These are phyloP conservation scores for Ophidiomyces ophidiicola DNA, from an alignment of 2,329 filamentous ascomycete species.

Conservation along the genomic window DNA sequence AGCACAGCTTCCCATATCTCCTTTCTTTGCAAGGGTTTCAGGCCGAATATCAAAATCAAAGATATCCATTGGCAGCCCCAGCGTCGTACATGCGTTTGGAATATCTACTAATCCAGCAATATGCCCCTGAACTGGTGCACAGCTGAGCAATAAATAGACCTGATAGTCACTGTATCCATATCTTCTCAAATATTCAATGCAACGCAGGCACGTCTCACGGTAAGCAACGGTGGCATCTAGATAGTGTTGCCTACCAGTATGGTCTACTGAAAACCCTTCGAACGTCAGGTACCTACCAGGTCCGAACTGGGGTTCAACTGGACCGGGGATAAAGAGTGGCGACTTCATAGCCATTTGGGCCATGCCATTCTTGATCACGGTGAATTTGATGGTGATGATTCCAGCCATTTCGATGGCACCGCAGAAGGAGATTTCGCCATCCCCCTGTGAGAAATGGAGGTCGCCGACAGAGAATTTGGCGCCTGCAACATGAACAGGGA, in stretches of 20 bases:
- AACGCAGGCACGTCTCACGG: slow-evolving; percentile 63
- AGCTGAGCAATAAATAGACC: slow-evolving; percentile 72
- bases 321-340: slow-evolving; percentile 74
- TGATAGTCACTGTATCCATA: slow-evolving; percentile 64
- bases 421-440: slow-evolving; percentile 82
- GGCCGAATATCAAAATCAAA: slow-evolving; percentile 88
- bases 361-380: slow-evolving; percentile 71
- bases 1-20: slow-evolving; percentile 60
- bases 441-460: slow-evolving; percentile 75
- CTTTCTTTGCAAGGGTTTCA: slow-evolving; percentile 45
- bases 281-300: slow-evolving; percentile 73
- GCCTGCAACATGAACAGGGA: slow-evolving; percentile 74
- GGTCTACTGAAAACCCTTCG: slow-evolving; percentile 81
- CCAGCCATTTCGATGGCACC: slow-evolving; percentile 92
- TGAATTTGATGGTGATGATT: slow-evolving; percentile 80
- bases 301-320: slow-evolving; percentile 78
- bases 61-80: slow-evolving; percentile 83
- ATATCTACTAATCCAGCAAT: slow-evolving; percentile 84
- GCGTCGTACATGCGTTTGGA: slow-evolving; percentile 79
- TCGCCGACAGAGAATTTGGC: slow-evolving; percentile 88
- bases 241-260: slow-evolving; percentile 79
- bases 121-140: slow-evolving; percentile 76
- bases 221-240: slow-evolving; percentile 80
- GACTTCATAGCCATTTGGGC: slow-evolving; percentile 62
- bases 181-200: slow-evolving; percentile 66